A percentile compares a stretch with the other conserved stretches of the same genome.
Evolutionary conservation across 352 stramenopile genomes (phyloP).

Genomic region (Pythium insidiosum): DNA sequence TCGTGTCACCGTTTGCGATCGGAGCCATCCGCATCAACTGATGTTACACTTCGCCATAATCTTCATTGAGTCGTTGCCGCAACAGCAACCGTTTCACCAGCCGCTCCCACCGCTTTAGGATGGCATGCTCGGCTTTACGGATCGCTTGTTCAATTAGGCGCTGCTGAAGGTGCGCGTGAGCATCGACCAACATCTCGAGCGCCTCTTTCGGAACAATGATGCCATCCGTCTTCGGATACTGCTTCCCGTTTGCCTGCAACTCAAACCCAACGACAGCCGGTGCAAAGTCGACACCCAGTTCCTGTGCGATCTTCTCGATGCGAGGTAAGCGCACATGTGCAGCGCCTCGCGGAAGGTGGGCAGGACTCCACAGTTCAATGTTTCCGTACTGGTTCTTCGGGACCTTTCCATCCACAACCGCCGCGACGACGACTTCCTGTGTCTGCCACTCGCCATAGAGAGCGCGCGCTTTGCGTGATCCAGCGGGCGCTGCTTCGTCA

Average conservation of each 20-base stretch:
- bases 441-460: slow-evolving; percentile 84
- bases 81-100: slow-evolving; percentile 63
- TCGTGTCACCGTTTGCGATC: too few species aligned
- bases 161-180: slow-evolving; percentile 57
- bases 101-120: slow-evolving; percentile 51
- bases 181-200: slow-evolving; percentile 50
- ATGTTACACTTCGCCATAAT: slow-evolving; percentile 50
- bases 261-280: slow-evolving; percentile 80
- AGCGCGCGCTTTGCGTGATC: neutral
- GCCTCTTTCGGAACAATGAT: slow-evolving; percentile 49
- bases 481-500: neutral
- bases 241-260: slow-evolving; percentile 43
- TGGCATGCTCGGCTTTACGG: slow-evolving; percentile 44
- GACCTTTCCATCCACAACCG: slow-evolving; percentile 48
- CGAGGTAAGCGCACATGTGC: slow-evolving; percentile 57
- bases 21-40: too few species aligned
- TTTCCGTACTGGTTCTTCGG: slow-evolving; percentile 86
- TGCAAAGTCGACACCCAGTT: slow-evolving; percentile 75
- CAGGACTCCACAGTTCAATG: slow-evolving; percentile 78
- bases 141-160: slow-evolving; percentile 66
- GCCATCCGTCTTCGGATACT: slow-evolving; percentile 59
- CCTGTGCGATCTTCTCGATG: slow-evolving; percentile 50
- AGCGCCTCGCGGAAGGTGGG: slow-evolving; percentile 43
- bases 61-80: slow-evolving; percentile 59
- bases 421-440: slow-evolving; percentile 29